These are phyloP conservation scores for Cystofilobasidium macerans DNA, from an alignment of 768 basidiomycete genomes.

Conservation along the genomic window DNA sequence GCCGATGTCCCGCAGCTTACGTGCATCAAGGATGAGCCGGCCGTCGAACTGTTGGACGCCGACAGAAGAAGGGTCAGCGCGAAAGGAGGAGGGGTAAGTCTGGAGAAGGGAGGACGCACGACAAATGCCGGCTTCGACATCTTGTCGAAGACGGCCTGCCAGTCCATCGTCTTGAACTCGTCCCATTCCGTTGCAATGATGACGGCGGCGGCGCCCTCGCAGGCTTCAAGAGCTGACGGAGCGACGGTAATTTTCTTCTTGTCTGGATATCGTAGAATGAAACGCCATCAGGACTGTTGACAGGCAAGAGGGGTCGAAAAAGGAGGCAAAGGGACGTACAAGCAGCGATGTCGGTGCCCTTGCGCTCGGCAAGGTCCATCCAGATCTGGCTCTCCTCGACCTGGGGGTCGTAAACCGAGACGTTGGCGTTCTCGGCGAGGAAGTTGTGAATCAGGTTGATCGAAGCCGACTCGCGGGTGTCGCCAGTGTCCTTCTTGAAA, in stretches of 20 bases:
- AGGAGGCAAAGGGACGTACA: conserved; percentile 2
- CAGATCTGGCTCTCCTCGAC: conserved; percentile 75
- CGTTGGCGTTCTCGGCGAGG: conserved; percentile 70
- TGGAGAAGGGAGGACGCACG: conserved; percentile 1
- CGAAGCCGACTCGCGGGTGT: conserved; percentile 93
- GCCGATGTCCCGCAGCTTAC: conserved; percentile 20
- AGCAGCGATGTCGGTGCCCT: conserved; percentile 53
- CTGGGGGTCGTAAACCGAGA: conserved; percentile 55
- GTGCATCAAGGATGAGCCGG: conserved; percentile 24
- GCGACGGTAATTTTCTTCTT: conserved; percentile 78
- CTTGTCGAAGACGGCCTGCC: conserved; percentile 66
- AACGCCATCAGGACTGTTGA: conserved; percentile 10
- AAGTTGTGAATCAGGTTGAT: conserved; percentile 93
- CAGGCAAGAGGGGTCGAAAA: conserved; percentile 8
- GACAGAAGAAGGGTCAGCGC: not conserved
- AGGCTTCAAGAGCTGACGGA: conserved; percentile 70
- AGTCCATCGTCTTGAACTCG: conserved; percentile 86
- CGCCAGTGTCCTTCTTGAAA: conserved; percentile 98
- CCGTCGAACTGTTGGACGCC: conserved; percentile 18
- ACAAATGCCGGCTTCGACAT: conserved; percentile 99
- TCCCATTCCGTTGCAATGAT: conserved; percentile 77
- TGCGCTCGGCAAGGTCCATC: conserved; percentile 32
- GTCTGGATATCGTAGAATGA: conserved; percentile 45
- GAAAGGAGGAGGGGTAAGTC: not conserved
- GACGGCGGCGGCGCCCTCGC: conserved; percentile 77